Evolutionary conservation across 306 rosid species (phyloP).

Genomic region (Psophocarpus tetragonolobus): DNA sequence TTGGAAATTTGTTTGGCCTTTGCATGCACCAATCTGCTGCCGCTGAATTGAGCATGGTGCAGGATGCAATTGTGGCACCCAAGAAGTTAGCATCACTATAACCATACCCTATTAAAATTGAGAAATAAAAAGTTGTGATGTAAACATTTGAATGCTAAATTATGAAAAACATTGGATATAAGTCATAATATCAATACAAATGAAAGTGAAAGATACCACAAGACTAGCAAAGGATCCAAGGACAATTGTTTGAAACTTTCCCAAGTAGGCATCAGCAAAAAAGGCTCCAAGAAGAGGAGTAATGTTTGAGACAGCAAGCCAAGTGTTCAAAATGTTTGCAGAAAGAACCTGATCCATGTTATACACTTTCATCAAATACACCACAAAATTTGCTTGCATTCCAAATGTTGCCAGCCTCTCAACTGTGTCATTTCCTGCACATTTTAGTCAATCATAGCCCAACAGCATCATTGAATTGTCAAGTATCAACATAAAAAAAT

Average conservation of each 20-base stretch:
- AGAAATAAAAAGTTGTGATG: neutral
- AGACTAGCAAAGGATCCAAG: conserved; percentile 48
- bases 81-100: conserved; percentile 52
- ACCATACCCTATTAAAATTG: conserved; percentile 54
- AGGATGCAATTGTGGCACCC: conserved; percentile 66
- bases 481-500: neutral
- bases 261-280: conserved; percentile 51
- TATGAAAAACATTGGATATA: neutral
- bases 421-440: conserved; percentile 55
- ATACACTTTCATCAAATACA: conserved; percentile 49
- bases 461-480: neutral
- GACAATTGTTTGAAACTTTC: conserved; percentile 46
- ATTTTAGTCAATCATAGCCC: neutral
- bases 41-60: conserved; percentile 39
- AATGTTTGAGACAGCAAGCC: conserved; percentile 38
- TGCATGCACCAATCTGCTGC: conserved; percentile 32
- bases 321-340: conserved; percentile 46
- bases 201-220: conserved; percentile 9
- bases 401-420: conserved; percentile 59
- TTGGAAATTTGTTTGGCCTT: conserved; percentile 36
- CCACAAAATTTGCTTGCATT: conserved; percentile 48
- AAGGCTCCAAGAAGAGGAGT: conserved; percentile 48
- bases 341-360: conserved; percentile 58
- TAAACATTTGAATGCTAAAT: too few species aligned
- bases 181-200: neutral